These are phyloP conservation scores for Boletales sp. DNA, from an alignment of 768 basidiomycete species.

Conservation along the genomic window DNA sequence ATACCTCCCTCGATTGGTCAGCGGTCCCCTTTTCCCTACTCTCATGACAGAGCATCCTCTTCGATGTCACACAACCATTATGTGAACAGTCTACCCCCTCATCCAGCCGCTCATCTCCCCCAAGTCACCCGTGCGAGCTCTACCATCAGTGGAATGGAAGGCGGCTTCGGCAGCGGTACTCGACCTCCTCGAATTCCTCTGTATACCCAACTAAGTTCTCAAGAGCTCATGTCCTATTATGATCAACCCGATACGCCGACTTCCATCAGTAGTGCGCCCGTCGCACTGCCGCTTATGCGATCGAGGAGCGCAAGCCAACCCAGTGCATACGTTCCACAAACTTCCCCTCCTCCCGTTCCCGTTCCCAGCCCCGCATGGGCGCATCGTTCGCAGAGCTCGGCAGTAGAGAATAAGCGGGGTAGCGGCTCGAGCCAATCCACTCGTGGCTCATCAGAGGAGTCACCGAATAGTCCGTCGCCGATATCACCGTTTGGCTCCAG, in stretches of 20 bases:
- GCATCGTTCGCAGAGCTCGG: conserved; percentile 40
- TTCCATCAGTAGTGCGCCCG: conserved; percentile 18
- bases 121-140: conserved; percentile 49
- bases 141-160: conserved; percentile 42
- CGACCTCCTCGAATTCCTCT: conserved; percentile 44
- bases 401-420: conserved; percentile 60
- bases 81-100: conserved; percentile 31
- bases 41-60: conserved; percentile 37
- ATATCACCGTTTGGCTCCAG: conserved; percentile 89
- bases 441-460: conserved; percentile 73
- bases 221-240: conserved; percentile 51
- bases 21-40: conserved; percentile 32
- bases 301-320: conserved; percentile 82
- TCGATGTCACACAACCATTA: conserved; percentile 28
- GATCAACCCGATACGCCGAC: conserved; percentile 43
- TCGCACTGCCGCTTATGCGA: conserved; percentile 42
- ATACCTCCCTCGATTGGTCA: conserved; percentile 34
- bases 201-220: conserved; percentile 70
- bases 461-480: conserved; percentile 81
- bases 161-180: conserved; percentile 30
- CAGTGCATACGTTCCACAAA: conserved; percentile 58
- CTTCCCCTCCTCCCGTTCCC: conserved; percentile 55
- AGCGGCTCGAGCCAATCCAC: conserved; percentile 86
- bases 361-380: conserved; percentile 51
- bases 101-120: conserved; percentile 34